These are phyloP conservation scores for Aspergillus diversus DNA, from an alignment of 495 filamentous ascomycete genomes.

Conservation along the genomic window DNA sequence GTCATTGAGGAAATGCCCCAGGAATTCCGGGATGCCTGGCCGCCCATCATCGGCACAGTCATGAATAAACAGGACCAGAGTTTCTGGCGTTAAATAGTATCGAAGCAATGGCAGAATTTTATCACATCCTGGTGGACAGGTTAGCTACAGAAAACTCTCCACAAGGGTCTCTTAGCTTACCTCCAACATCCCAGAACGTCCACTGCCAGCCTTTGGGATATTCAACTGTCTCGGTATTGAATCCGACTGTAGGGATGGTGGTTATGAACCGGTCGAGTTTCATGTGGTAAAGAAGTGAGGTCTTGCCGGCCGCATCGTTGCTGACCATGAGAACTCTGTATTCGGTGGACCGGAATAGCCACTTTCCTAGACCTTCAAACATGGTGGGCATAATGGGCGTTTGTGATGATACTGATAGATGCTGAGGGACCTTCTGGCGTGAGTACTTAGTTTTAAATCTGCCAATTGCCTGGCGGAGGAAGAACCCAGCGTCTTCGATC, in stretches of 20 bases:
- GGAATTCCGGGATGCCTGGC: neutral
- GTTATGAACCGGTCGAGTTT: conserved; percentile 9
- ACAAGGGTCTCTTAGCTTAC: neutral
- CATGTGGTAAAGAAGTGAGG: conserved; percentile 9
- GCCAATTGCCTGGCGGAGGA: no score
- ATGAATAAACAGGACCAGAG: conserved; percentile 5
- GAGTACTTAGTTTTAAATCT: no score
- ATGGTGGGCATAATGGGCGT: neutral
- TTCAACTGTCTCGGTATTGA: conserved; percentile 13
- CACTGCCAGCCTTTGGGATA: conserved; percentile 12
- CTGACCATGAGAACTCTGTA: conserved; percentile 8
- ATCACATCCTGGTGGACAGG: conserved; percentile 3
- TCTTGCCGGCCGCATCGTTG: conserved; percentile 7
- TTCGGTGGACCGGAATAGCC: conserved; percentile 10
- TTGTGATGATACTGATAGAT: no score
- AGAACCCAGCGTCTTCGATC: no score
- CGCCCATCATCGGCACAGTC: neutral
- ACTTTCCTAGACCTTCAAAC: conserved; percentile 6
- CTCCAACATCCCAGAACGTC: conserved; percentile 15
- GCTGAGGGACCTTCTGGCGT: no score
- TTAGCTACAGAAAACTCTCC: neutral
- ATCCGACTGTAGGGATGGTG: conserved; percentile 7
- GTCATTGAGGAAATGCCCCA: neutral
- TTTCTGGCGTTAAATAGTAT: conserved; percentile 2
- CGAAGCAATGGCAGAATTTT: conserved; percentile 6